These are phyloP conservation scores for Solanum pinnatisectum DNA, from an alignment of 257 asterid species.

Conservation along the genomic window DNA sequence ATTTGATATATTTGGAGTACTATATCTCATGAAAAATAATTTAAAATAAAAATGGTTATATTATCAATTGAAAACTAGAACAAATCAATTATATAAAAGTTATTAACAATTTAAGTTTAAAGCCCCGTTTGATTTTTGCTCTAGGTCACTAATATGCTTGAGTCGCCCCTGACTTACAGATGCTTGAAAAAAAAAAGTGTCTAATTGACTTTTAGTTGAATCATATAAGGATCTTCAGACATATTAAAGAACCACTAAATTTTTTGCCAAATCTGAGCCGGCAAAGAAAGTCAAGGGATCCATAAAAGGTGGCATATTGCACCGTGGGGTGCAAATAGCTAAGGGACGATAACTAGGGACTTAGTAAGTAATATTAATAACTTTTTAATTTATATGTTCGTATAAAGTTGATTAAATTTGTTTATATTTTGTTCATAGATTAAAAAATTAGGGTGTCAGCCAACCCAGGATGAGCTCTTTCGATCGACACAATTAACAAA, in stretches of 20 bases:
- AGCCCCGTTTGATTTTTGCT: too few relatives aligned
- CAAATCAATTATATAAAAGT: too few relatives aligned
- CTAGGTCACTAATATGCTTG: too few relatives aligned
- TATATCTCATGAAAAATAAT: too few relatives aligned
- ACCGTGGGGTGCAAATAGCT: background rate
- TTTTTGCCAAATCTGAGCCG: background rate
- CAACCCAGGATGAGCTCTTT: background rate
- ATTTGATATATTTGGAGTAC: too few relatives aligned
- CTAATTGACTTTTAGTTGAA: too few relatives aligned
- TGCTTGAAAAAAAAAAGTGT: background rate
- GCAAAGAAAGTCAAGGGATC: background rate
- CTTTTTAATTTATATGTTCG: background rate
- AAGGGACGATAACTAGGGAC: too few relatives aligned
- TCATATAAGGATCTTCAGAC: too few relatives aligned
- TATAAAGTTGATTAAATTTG: background rate
- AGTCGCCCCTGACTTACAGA: too few relatives aligned
- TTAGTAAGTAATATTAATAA: background rate
- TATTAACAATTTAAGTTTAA: too few relatives aligned
- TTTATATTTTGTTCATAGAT: background rate
- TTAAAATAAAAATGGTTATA: too few relatives aligned
- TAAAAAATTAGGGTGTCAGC: background rate
- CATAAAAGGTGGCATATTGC: background rate
- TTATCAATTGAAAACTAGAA: too few relatives aligned
- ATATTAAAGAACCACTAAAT: background rate
- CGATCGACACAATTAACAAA: background rate